A percentile compares a stretch with the other conserved stretches of the same genome.
These are phyloP conservation scores for Cyanidium caldarium DNA, from an alignment of 23 red algal genomes.

Conservation along the genomic window DNA sequence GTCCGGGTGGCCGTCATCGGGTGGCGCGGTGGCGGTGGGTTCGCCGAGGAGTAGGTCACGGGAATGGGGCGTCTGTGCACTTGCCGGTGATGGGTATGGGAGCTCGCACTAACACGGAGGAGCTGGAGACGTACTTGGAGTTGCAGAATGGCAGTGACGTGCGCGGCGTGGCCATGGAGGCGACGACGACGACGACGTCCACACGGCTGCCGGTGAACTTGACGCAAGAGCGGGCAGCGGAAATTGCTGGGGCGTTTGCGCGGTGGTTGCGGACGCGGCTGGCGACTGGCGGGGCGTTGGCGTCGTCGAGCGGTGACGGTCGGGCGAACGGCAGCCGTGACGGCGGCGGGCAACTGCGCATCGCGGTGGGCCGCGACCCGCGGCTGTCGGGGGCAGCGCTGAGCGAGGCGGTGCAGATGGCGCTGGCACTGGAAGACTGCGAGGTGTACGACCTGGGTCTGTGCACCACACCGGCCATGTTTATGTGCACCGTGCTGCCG, in stretches of 20 bases:
- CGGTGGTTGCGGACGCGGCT: neutral
- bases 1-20: too few relatives aligned
- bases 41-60: too few relatives aligned
- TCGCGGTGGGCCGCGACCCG: conserved; percentile 23
- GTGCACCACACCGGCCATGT: conserved; percentile 81
- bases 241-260: conserved; percentile 46
- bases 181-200: conserved; percentile 1
- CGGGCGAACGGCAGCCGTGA: neutral
- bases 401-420: conserved; percentile 16
- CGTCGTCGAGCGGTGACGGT: conserved; percentile 5
- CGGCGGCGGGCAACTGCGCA: neutral
- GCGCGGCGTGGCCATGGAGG: conserved; percentile 38
- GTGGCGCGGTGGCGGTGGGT: too few relatives aligned
- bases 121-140: neutral
- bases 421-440: conserved; percentile 15
- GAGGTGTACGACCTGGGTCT: conserved; percentile 36
- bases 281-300: conserved; percentile 12
- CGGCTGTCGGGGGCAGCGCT: conserved; percentile 40
- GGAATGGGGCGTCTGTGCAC: too few relatives aligned
- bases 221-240: conserved; percentile 13
- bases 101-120: neutral
- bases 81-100: too few relatives aligned
- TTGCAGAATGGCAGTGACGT: conserved; percentile 82
- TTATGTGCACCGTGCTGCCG: conserved; percentile 59
- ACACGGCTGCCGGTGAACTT: conserved; percentile 55